Evolutionary conservation across 768 basidiomycete species (phyloP), one percentile per base, ranked within the genome.

Genomic region (Suillus alpinus): DNA sequence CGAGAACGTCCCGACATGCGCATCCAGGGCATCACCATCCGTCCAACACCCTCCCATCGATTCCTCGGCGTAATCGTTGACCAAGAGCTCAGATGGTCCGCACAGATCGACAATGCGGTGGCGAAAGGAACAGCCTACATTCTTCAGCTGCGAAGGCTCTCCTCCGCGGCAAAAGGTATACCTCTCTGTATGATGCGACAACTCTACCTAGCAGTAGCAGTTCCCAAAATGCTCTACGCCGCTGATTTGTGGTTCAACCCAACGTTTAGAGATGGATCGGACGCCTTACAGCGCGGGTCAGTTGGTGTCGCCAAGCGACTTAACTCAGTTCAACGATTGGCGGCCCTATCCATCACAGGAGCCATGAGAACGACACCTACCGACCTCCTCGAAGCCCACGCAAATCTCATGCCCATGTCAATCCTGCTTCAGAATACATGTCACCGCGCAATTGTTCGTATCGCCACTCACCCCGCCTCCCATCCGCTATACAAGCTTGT

Each of bases 61-160:
- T 72, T 70, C 61, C 66, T 76, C 0, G 75, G 75, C 2, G 65
- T 74, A 0, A 34, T 66, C n/a, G 46, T 74, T 0, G 67, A 76
- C 60, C 46, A 59, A 18, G 49, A 71, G 26, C 57, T 69, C 1
- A 6, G 23, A 0, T 70, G 64, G 62, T 62, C 41, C 6, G 49
- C 50, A 32, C 67, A 70, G n/a, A 44, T 32, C 16, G 55, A 63
- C 7, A 40, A 26, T 64, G 68, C 69, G 57, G 56, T 40, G 7
- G 39, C 4, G 2, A 53, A 20, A 32, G 31, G 20, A 18, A 53
- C 51, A 5, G 31, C n/a, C 3, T 53, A 32, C 16, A 31, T 29
- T 3, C 29, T 53, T 7, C n/a, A 53, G 16, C 14, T 53, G 66
- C 49, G 50, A 7, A 0, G 66, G 20, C 57, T 71, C 3, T 56